Conservation (phyloP, 2,329 filamentous ascomycete species). For the Pleurostoma richardsiae region DNA sequence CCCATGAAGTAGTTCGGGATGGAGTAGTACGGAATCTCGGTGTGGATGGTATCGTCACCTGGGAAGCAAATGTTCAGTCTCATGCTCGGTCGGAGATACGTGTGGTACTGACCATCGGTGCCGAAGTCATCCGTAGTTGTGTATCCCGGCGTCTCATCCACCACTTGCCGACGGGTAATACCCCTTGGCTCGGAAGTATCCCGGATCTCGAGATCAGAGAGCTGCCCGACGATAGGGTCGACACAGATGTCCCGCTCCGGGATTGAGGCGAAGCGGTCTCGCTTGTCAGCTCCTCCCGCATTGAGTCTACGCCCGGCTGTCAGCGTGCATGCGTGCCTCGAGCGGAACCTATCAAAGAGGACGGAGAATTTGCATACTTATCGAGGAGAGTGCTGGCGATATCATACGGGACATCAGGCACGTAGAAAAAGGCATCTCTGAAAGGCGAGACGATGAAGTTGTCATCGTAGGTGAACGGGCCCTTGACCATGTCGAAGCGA, state of each 20-base stretch:
- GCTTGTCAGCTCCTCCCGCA: slow-evolving; percentile 26
- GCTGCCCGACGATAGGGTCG: slow-evolving; percentile 27
- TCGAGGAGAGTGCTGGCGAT: slow-evolving; percentile 30
- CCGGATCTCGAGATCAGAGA: slow-evolving; percentile 15
- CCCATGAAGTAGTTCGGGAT: slow-evolving; percentile 46
- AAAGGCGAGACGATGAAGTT: slow-evolving; percentile 54
- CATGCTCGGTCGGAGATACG: neutral
- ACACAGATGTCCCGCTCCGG: slow-evolving; percentile 36
- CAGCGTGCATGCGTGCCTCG: neutral
- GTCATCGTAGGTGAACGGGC: slow-evolving; percentile 52
- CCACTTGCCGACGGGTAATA: slow-evolving; percentile 42
- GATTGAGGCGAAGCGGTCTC: slow-evolving; percentile 27
- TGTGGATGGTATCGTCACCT: slow-evolving; percentile 47
- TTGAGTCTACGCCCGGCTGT: slow-evolving; percentile 29
- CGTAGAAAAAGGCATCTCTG: slow-evolving; percentile 44
- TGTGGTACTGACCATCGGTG: slow-evolving; percentile 24
- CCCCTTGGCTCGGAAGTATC: slow-evolving; percentile 21
- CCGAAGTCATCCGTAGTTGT: slow-evolving; percentile 53
- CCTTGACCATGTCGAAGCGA: slow-evolving; percentile 58
- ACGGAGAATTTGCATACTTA: slow-evolving; percentile 11
- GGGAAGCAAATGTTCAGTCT: slow-evolving; percentile 22
- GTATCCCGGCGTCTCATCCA: slow-evolving; percentile 41
- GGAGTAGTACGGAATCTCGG: slow-evolving; percentile 36
- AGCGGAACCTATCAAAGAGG: neutral
- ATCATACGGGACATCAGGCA: slow-evolving; percentile 45